A percentile compares a stretch with the other conserved stretches of the same genome.
These are phyloP conservation scores for Emmonsia crescens DNA, from an alignment of 2,329 filamentous ascomycete genomes.

Conservation along the genomic window DNA sequence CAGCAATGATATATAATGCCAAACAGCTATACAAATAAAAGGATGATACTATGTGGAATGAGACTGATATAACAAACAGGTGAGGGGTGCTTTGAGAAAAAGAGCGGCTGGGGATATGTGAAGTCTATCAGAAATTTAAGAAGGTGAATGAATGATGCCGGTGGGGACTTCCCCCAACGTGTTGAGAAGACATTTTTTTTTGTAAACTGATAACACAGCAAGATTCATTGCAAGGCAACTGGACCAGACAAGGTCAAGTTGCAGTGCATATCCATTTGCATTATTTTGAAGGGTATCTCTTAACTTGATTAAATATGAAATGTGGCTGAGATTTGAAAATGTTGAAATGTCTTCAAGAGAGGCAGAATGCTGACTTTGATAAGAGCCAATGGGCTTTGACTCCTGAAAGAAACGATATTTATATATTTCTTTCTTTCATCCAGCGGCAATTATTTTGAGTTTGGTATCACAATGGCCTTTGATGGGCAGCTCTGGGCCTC, in stretches of 20 bases:
- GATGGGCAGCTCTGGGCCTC: background rate
- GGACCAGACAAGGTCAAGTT: background rate
- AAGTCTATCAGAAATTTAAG: background rate
- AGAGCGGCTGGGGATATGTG: background rate
- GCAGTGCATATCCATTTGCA: slow-evolving; percentile 1
- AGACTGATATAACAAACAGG: background rate
- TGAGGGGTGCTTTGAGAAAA: background rate
- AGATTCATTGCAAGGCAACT: background rate
- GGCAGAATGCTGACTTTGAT: background rate
- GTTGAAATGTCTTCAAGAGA: background rate
- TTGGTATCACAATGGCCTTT: background rate
- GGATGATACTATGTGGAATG: background rate
- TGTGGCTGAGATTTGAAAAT: background rate
- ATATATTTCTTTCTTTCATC: background rate
- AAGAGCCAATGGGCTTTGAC: background rate
- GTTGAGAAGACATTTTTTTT: background rate
- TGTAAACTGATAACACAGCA: background rate
- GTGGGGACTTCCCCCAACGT: slow-evolving; percentile 1
- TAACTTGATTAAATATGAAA: background rate
- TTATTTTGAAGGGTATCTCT: background rate
- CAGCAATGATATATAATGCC: background rate
- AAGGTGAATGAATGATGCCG: background rate
- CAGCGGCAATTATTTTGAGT: background rate
- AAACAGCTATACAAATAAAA: background rate
- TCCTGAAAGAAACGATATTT: background rate